Conservation (phyloP, 441 rosid genomes). For the Codiaeum variegatum region DNA sequence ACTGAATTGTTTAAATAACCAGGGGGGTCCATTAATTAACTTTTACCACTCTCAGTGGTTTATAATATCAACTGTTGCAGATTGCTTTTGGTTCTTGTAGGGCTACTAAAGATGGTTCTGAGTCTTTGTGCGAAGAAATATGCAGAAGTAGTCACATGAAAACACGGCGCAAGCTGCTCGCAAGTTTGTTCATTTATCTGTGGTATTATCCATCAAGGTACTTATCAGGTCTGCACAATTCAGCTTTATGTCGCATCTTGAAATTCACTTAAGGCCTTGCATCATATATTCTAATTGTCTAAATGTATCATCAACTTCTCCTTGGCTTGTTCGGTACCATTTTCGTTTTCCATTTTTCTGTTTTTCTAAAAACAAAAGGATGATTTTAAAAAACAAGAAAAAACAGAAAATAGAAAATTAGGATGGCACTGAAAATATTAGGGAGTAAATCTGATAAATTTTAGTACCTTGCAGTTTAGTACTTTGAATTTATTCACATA, state of each 20-base stretch:
- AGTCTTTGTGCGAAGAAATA: slow-evolving; percentile 35
- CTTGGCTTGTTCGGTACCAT: no score
- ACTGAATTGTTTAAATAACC: neutral
- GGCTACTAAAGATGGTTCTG: slow-evolving; percentile 30
- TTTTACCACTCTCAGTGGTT: neutral
- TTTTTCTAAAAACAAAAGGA: no score
- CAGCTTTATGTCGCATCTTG: slow-evolving; percentile 31
- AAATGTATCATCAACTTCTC: neutral
- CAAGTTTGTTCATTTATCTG: slow-evolving; percentile 54
- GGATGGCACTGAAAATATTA: no score
- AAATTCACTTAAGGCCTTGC: neutral
- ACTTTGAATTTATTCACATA: neutral
- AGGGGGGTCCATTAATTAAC: neutral
- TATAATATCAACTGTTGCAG: slow-evolving; percentile 13
- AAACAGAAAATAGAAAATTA: no score
- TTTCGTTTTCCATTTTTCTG: no score
- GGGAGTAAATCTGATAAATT: neutral
- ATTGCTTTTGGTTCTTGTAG: slow-evolving; percentile 28
- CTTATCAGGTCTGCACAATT: slow-evolving; percentile 82
- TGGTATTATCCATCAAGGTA: slow-evolving; percentile 80
- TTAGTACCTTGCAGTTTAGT: no score
- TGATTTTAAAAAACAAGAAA: no score
- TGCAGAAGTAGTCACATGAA: slow-evolving; percentile 34
- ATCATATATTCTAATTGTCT: neutral
- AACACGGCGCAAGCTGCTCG: slow-evolving; percentile 49